A percentile compares a stretch with the other conserved stretches of the same genome.
Evolutionary conservation across 441 rosid genomes (phyloP).

Genomic region (Metrosideros polymorpha): DNA sequence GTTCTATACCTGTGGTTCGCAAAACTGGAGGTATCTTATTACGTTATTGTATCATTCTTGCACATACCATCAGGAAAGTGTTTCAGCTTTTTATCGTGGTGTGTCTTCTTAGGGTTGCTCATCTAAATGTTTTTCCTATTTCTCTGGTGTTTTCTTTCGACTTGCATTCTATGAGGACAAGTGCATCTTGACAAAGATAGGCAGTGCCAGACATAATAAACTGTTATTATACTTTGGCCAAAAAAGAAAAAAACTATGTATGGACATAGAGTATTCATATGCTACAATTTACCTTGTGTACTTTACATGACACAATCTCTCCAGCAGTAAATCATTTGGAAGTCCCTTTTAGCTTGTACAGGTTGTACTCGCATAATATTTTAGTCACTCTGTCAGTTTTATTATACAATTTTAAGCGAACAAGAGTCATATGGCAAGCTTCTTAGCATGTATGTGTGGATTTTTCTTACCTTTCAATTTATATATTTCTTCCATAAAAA

Average conservation of each 20-base stretch:
- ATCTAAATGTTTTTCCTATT: neutral
- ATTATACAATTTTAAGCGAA: neutral
- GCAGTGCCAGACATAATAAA: neutral
- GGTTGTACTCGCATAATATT: neutral
- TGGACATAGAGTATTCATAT: neutral
- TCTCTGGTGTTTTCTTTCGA: neutral
- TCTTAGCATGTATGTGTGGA: neutral
- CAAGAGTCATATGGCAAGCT: neutral
- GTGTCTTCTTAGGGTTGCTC: neutral
- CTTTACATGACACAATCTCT: neutral
- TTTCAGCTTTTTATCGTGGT: neutral
- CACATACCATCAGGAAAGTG: neutral
- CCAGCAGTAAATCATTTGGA: neutral
- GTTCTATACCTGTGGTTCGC: slow-evolving; percentile 85
- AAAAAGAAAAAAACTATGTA: neutral
- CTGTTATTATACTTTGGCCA: neutral
- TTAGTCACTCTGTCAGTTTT: neutral
- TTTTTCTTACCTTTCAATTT: neutral
- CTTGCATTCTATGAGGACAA: neutral
- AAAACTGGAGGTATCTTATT: slow-evolving; percentile 80
- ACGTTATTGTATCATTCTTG: neutral
- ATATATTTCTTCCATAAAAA: neutral
- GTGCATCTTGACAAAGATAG: neutral
- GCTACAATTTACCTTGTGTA: neutral
- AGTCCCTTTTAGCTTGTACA: neutral